These are phyloP conservation scores for Datura wrightii DNA, from an alignment of 257 asterid species.

Conservation along the genomic window DNA sequence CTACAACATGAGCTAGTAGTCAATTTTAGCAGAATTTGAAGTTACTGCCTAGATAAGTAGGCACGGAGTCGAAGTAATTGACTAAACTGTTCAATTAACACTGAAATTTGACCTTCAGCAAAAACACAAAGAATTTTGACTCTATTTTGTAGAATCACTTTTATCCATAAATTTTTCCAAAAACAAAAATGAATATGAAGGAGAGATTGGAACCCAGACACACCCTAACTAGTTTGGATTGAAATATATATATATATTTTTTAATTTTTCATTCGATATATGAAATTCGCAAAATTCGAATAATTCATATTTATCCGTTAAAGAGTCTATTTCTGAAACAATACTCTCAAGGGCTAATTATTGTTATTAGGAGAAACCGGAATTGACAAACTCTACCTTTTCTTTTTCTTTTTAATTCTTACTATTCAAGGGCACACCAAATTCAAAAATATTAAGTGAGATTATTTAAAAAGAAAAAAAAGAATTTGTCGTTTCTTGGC, in stretches of 20 bases:
- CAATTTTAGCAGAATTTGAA: slow-evolving; percentile 18
- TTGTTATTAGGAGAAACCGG: no score
- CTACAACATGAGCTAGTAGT: not conserved
- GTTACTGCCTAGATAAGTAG: not conserved
- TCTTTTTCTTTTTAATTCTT: no score
- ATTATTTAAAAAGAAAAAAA: no score
- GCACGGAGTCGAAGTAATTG: not conserved
- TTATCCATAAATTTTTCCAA: not conserved
- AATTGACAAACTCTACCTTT: no score
- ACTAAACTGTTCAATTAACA: slow-evolving; percentile 1
- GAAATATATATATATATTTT: no score
- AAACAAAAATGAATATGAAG: no score
- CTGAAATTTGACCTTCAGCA: not conserved
- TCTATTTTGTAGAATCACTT: not conserved
- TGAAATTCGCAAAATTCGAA: no score
- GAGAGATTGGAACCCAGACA: not conserved
- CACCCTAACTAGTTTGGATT: not conserved
- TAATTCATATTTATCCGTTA: no score
- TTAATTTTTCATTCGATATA: no score
- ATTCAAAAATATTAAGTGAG: not conserved
- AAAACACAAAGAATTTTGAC: not conserved
- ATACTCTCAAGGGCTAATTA: no score
- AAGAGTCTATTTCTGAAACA: no score
- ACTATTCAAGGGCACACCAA: no score
- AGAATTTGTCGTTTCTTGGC: not conserved